These are phyloP conservation scores for Centrapalus pauciflorus DNA, from an alignment of 129 eudicot species.

Conservation along the genomic window DNA sequence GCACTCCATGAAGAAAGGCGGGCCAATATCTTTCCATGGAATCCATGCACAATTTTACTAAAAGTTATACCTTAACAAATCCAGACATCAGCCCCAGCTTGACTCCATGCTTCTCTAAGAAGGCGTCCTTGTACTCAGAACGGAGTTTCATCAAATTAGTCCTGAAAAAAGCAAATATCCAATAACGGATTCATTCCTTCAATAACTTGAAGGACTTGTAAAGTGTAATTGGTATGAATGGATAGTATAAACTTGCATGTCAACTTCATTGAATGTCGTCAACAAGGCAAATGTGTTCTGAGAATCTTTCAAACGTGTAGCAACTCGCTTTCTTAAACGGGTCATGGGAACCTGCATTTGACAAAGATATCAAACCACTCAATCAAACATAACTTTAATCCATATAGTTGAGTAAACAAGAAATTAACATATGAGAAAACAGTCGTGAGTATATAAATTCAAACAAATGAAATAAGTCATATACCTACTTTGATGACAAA, in stretches of 20 bases:
- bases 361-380: not conserved
- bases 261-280: slow-evolving; percentile 97
- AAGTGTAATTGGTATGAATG: not conserved
- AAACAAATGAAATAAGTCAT: not conserved
- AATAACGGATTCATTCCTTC: not conserved
- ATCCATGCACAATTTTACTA: not conserved
- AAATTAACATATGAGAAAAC: not conserved
- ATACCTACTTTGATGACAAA: too few relatives aligned
- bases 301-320: slow-evolving; percentile 91
- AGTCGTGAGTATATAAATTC: not conserved
- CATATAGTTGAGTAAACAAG: not conserved
- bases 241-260: slow-evolving; percentile 50
- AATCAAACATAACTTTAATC: not conserved
- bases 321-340: slow-evolving; percentile 92
- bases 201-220: not conserved
- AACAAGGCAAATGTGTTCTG: slow-evolving; percentile 96
- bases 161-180: slow-evolving; percentile 39
- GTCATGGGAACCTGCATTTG: slow-evolving; percentile 87
- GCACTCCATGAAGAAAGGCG: not conserved
- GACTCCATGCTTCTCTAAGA: slow-evolving; percentile 86
- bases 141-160: slow-evolving; percentile 93
- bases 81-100: slow-evolving; percentile 98
- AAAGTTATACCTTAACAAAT: slow-evolving; percentile 60
- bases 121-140: slow-evolving; percentile 89
- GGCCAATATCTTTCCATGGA: not conserved